A percentile compares a stretch with the other conserved stretches of the same genome.
Evolutionary conservation across 148 eudicot species (phyloP).

Genomic region (Rhododendron mucronatum): DNA sequence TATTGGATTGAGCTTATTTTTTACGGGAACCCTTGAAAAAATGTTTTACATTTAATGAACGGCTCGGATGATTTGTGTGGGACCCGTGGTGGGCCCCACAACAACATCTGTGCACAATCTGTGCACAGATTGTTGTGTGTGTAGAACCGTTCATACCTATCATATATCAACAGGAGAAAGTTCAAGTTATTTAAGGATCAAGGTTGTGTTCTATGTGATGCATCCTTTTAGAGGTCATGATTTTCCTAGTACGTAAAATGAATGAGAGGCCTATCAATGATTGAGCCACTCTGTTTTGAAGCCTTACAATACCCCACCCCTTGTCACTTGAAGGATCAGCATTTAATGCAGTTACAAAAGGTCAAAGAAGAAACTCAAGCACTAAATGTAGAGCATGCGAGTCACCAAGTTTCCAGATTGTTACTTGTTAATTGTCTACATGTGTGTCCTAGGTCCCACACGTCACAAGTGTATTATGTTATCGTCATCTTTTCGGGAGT

Average conservation of each 20-base stretch:
- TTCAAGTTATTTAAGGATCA: neutral
- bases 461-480: too few relatives aligned
- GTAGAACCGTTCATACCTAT: too few relatives aligned
- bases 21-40: too few relatives aligned
- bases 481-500: neutral
- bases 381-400: neutral
- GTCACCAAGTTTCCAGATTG: neutral
- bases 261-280: neutral
- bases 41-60: too few relatives aligned
- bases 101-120: too few relatives aligned
- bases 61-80: too few relatives aligned
- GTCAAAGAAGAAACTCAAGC: neutral
- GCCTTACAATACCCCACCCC: neutral
- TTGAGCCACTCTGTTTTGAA: neutral
- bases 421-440: neutral
- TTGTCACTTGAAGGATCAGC: neutral
- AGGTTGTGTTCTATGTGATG: neutral
- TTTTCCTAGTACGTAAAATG: neutral
- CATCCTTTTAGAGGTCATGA: neutral
- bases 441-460: neutral
- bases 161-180: neutral
- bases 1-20: too few relatives aligned
- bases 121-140: too few relatives aligned
- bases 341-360: too few relatives aligned
- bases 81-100: too few relatives aligned